These are phyloP conservation scores for Mycena filopes DNA, from an alignment of 768 basidiomycete genomes.

Conservation along the genomic window DNA sequence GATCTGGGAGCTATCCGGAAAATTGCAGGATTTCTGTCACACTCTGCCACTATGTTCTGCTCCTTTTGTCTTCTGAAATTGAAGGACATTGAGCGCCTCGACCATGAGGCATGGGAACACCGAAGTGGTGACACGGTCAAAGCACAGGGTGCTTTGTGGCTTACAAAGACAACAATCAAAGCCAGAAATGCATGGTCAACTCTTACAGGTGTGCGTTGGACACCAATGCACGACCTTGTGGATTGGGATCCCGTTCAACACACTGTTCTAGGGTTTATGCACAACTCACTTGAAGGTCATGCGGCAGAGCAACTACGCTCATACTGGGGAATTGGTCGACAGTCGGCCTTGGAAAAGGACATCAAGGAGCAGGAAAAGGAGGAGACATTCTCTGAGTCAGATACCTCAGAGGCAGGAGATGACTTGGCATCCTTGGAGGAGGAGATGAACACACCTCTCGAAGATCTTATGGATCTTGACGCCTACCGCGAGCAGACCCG, in stretches of 20 bases:
- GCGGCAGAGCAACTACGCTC: not conserved
- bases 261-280: conserved; percentile 36
- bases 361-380: not conserved
- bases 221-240: conserved; percentile 31
- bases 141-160: conserved; percentile 17
- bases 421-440: not conserved
- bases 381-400: not conserved
- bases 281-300: conserved; percentile 10
- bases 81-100: conserved; percentile 3
- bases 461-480: not conserved
- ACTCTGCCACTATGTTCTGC: conserved; percentile 19
- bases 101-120: conserved; percentile 1
- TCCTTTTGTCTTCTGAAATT: conserved; percentile 16
- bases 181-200: not conserved
- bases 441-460: not conserved
- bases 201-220: conserved; percentile 33
- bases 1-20: conserved; percentile 31
- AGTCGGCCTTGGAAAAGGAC: not conserved
- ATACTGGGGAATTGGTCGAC: conserved; percentile 12
- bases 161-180: not conserved
- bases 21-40: conserved; percentile 30
- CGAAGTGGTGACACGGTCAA: conserved; percentile 13
- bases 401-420: not conserved
- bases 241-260: conserved; percentile 33
- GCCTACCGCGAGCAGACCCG: not conserved